These are phyloP conservation scores for Nelumbo lutea DNA, from an alignment of 164 flowering plant species.

Conservation along the genomic window DNA sequence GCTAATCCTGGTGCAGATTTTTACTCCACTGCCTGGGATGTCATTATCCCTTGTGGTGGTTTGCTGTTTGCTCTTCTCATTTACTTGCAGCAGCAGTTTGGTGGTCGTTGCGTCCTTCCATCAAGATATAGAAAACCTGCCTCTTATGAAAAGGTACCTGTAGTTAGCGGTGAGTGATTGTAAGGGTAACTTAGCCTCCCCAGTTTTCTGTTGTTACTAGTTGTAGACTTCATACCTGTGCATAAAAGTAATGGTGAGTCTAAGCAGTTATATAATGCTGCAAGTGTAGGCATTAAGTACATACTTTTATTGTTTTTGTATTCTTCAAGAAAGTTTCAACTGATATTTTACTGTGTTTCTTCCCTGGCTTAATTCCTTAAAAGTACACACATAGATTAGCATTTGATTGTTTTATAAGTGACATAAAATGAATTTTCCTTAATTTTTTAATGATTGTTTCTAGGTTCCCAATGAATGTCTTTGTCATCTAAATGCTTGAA, in stretches of 20 bases:
- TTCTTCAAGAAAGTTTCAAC: not conserved
- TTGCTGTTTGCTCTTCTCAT: conserved; percentile 39
- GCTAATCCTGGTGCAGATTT: conserved; percentile 41
- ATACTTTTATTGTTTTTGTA: not conserved
- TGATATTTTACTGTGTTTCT: not conserved
- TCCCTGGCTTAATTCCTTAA: not conserved
- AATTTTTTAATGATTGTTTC: too few species aligned
- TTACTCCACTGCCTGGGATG: conserved; percentile 64
- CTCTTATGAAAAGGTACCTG: conserved; percentile 36
- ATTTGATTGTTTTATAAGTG: too few species aligned
- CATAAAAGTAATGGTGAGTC: conserved; percentile 2
- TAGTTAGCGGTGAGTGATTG: conserved; percentile 14
- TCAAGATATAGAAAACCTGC: conserved; percentile 23
- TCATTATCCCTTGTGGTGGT: conserved; percentile 41
- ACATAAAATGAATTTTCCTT: too few species aligned
- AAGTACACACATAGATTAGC: too few species aligned
- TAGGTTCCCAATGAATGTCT: too few species aligned
- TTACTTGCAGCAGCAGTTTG: conserved; percentile 59
- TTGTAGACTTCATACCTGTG: not conserved
- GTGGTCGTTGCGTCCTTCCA: conserved; percentile 52
- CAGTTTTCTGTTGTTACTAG: not conserved
- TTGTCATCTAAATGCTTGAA: too few species aligned
- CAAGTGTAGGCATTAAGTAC: not conserved
- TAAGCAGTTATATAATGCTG: not conserved
- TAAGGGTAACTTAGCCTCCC: not conserved